Evolutionary conservation across 2,329 filamentous ascomycete genomes (phyloP).

Genomic region (Cladosporium sp.): DNA sequence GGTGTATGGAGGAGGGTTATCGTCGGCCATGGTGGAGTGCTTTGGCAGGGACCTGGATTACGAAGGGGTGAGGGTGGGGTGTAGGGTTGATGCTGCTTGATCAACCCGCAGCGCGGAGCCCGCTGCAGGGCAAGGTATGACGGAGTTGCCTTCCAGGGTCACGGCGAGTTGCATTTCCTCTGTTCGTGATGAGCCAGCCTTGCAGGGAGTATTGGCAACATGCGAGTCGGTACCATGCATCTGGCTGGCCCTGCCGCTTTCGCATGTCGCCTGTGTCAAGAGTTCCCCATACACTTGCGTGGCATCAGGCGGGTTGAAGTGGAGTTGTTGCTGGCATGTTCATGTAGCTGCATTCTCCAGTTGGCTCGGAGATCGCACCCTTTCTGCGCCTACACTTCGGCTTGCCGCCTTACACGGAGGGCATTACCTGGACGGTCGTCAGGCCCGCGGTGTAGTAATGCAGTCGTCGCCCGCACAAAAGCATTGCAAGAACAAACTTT

Average conservation of each 20-base stretch:
- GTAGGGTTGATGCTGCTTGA: background rate
- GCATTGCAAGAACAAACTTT: too few species aligned
- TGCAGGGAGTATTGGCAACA: too few species aligned
- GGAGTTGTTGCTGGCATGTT: too few species aligned
- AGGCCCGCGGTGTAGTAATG: background rate
- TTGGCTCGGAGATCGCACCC: background rate
- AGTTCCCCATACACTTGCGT: background rate
- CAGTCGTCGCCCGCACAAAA: too few species aligned
- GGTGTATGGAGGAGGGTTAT: conserved; percentile 42
- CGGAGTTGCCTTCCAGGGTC: background rate
- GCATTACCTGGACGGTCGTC: background rate
- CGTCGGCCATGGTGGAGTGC: conserved; percentile 22
- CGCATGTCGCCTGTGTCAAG: background rate
- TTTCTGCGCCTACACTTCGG: background rate
- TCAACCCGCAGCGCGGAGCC: conserved; percentile 1
- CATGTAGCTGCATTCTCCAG: too few species aligned
- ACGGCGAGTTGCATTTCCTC: too few species aligned
- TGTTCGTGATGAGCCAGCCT: too few species aligned
- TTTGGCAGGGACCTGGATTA: background rate
- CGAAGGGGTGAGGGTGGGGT: background rate
- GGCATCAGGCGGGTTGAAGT: too few species aligned
- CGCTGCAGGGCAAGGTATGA: conserved; percentile 1
- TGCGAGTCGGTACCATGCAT: too few species aligned
- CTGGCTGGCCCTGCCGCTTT: too few species aligned
- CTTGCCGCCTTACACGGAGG: background rate